These are phyloP conservation scores for Teratosphaeria nubilosa DNA, from an alignment of 2,329 filamentous ascomycete species.

Conservation along the genomic window DNA sequence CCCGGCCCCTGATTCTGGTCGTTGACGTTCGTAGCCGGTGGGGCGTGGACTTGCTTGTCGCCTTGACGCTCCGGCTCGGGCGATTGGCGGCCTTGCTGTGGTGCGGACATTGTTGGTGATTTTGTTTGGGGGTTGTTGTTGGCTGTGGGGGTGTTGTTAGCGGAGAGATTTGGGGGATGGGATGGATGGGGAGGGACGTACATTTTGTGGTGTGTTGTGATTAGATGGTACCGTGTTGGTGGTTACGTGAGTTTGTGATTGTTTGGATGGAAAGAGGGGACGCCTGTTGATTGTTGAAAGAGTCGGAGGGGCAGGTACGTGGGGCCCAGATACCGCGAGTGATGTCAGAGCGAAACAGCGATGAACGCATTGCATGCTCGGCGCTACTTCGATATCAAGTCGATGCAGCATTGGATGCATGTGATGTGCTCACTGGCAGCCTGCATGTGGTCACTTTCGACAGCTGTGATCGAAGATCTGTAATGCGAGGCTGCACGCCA, in stretches of 20 bases:
- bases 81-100: slow-evolving; percentile 59
- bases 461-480: no score
- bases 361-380: not conserved
- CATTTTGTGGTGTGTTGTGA: not conserved
- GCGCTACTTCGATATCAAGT: not conserved
- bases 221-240: not conserved
- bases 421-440: no score
- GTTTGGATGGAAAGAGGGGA: not conserved
- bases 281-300: not conserved
- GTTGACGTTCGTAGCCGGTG: slow-evolving; percentile 49
- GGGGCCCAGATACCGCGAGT: not conserved
- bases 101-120: slow-evolving; percentile 51
- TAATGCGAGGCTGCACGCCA: no score
- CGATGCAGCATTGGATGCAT: not conserved
- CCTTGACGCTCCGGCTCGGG: slow-evolving; percentile 61
- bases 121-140: not conserved
- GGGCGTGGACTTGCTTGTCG: slow-evolving; percentile 52
- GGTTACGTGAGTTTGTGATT: not conserved
- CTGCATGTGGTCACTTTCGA: no score
- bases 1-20: slow-evolving; percentile 34
- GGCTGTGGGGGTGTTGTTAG: not conserved
- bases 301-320: not conserved
- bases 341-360: not conserved
- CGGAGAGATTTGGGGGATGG: not conserved
- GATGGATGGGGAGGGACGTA: not conserved